Base-by-base conservation (phyloP, 1,139 yeast genomes). In the Spathaspora jeffriesii region DNA sequence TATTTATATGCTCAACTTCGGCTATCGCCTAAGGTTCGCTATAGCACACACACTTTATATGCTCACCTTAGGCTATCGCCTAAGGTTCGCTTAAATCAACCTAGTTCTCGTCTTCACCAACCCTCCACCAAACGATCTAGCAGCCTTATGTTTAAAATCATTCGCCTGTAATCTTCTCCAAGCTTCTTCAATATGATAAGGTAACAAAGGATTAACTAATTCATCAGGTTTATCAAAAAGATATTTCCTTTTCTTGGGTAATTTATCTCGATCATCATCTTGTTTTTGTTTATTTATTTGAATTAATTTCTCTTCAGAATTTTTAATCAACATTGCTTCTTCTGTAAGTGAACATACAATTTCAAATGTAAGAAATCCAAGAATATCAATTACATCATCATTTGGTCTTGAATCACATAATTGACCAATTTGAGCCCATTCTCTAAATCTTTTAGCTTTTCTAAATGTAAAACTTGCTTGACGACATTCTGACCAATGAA, bases 401-500 rank as follows among this genome's bases (percentile, higher is more conserved):
- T 88, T 89, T 3, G 98, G 97, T 58, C 95, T 82, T 18, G 95
- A 82, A 53, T 95, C 99, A 17, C 96, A 87, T 43, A 95, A 68
- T 48, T 84, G 87, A 0, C 90, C 70, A 44, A 93, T 82, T 17
- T 95, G 96, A 7, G 96, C 95, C 99, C 99, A 93, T 62, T 93
- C 99, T 60, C 96, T 79, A 62, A 93, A 93, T 60, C 97, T 74
- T 63, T 92, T 90, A 15, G 88, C 89, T 64, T 95, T 93, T 58
- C 98, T 78, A 60, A 91, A 93, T 0, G 99, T 95, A 63, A 93
- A 95, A 48, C 96, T 85, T 1, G 99, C 99, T 64, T 93, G 99
- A 54, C 99, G 81, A 68, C 99, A 93, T 63, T 93, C 99, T 13
- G 96, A 88, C 97, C 98, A 93, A 64, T 95, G 99, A 15, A 92